Conservation (phyloP, 2,329 filamentous ascomycete genomes). For the Alternaria gansuensis region DNA sequence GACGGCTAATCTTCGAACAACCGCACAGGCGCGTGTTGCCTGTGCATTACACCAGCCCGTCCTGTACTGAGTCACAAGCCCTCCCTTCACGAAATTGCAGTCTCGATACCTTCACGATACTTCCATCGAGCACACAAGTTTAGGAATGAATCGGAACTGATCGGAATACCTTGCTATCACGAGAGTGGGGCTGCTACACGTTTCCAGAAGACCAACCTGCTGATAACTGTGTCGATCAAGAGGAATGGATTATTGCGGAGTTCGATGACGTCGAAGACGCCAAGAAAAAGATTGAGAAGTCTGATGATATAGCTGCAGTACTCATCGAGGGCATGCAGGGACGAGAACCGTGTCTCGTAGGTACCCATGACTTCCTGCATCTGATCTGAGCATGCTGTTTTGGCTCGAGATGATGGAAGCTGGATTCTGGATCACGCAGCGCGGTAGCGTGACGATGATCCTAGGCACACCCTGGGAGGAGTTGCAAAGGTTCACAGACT, state of each 20-base stretch:
- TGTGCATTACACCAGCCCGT: neutral
- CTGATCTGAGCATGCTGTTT: conserved; percentile 46
- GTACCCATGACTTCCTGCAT: conserved; percentile 61
- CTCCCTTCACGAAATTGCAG: neutral
- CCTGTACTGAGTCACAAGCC: neutral
- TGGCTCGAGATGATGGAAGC: conserved; percentile 52
- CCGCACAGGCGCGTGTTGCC: neutral
- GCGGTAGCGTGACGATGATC: conserved; percentile 51
- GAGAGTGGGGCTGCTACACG: conserved; percentile 57
- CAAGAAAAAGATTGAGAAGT: conserved; percentile 53
- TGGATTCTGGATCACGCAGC: conserved; percentile 50
- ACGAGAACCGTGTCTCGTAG: conserved; percentile 66
- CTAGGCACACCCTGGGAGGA: conserved; percentile 47
- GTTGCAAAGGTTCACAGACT: conserved; percentile 44
- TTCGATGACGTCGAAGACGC: conserved; percentile 69
- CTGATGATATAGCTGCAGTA: conserved; percentile 65
- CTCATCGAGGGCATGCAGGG: conserved; percentile 74
- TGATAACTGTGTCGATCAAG: conserved; percentile 59
- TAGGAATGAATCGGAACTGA: neutral
- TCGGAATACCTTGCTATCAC: neutral
- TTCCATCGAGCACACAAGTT: neutral
- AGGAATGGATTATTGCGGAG: conserved; percentile 67
- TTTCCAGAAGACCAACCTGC: conserved; percentile 54
- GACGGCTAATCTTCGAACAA: neutral
- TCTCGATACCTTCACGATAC: neutral